A percentile compares a stretch with the other conserved stretches of the same genome.
phyloP scores from a whole-genome alignment of 176 grass and related monocot genomes.

The Eragrostis nindensis region DNA sequence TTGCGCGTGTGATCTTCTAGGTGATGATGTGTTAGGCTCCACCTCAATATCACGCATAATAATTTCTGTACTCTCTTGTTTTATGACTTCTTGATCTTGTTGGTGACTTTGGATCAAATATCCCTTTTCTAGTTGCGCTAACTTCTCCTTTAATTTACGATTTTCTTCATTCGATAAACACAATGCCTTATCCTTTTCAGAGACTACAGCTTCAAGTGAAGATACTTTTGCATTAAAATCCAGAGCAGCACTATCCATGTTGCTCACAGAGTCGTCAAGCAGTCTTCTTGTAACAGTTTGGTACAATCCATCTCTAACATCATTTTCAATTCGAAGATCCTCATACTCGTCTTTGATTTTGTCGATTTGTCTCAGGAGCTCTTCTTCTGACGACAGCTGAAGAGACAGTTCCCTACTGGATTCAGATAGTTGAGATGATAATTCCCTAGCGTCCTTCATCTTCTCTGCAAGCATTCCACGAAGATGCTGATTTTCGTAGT shows the following conservation, averaged over 20 bases:
- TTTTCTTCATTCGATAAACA: slow-evolving; percentile 62
- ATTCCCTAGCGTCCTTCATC: slow-evolving; percentile 72
- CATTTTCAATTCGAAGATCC: slow-evolving; percentile 62
- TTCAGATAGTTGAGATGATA: slow-evolving; percentile 72
- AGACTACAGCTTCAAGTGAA: slow-evolving; percentile 57
- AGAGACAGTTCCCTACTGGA: slow-evolving; percentile 56
- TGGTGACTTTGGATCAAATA: slow-evolving; percentile 25
- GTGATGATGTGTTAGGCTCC: slow-evolving; percentile 38
- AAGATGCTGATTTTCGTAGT: slow-evolving; percentile 72
- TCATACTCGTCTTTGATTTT: slow-evolving; percentile 64
- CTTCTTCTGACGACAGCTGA: slow-evolving; percentile 51
- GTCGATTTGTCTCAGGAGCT: slow-evolving; percentile 62
- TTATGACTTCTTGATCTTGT: slow-evolving; percentile 57
- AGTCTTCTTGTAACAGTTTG: slow-evolving; percentile 64
- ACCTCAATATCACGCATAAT: slow-evolving; percentile 51
- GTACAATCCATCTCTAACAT: slow-evolving; percentile 66
- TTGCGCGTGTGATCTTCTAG: slow-evolving; percentile 39
- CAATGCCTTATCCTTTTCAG: slow-evolving; percentile 67
- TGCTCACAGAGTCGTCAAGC: slow-evolving; percentile 61
- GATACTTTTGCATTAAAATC: slow-evolving; percentile 48
- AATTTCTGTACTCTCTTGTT: slow-evolving; percentile 51
- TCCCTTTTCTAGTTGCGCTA: slow-evolving; percentile 43
- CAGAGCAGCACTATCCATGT: slow-evolving; percentile 53
- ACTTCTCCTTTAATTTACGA: slow-evolving; percentile 58
- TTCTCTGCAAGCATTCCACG: slow-evolving; percentile 76